Evolutionary conservation across 2,329 filamentous ascomycete genomes (phyloP), one percentile per base, ranked within the genome.

Genomic region (Leptographium procerum): DNA sequence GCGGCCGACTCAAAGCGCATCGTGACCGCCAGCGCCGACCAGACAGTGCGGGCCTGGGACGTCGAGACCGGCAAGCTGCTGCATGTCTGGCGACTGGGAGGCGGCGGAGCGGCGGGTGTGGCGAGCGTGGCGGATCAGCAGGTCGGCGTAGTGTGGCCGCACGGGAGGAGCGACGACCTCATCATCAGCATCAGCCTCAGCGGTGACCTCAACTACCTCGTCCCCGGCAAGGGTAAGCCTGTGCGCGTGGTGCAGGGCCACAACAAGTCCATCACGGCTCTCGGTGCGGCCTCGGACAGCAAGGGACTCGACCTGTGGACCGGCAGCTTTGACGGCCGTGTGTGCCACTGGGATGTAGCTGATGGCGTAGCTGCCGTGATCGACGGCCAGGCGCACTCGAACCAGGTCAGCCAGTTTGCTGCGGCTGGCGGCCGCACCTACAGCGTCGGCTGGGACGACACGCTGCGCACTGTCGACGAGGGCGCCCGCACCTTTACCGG

Each of bases 21-120:
- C 64, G 92, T 89, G 31, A 99, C 94, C 1, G 89, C 91, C 19
- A 95, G 91, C 67, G 92, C 90, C 10, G 94, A 99, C 69, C 90
- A 94, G 73, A 96, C 91, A 0, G 89, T 99, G 58, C 91, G 91
- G 71, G 81, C 96, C 29, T 99, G 94, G 94, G 91, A 97, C 67
- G 85, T 83, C 2, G 89, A 95, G 68, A 78, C 85, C 16, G 89
- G 87, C 36, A 87, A 87, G 68, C 82, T 83, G 24, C 77, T 86
- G 9, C 88, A 95, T 70, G 89, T 83, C 29, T 99, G 94, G 94
- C 82, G 82, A 63, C 82, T 97, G 69, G n/a, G n/a, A n/a, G 91
- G 91, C 26, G 83, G 82, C 34, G 87, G 91, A 48, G 86, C 75
- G 51, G 80, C 86, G 61, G 57, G 75, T 51, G 80, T 86, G 61